Evolutionary conservation across 345 rosid species (phyloP).

Genomic region (Sisymbrium altissimum): DNA sequence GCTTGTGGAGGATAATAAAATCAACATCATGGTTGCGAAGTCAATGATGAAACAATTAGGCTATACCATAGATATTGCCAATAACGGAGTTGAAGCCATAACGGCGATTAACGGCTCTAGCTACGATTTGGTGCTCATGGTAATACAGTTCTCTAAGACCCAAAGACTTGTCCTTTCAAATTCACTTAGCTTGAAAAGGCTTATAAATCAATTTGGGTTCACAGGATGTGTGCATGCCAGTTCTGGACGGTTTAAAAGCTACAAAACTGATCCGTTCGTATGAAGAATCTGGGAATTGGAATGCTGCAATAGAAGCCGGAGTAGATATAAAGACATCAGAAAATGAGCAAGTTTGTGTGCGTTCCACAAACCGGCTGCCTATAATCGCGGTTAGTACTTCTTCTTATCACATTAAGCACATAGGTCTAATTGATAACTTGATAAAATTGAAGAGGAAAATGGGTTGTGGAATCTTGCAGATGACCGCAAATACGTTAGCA

Average conservation of each 20-base stretch:
- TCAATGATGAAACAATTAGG: constrained; percentile 93
- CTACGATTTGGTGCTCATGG: constrained; percentile 85
- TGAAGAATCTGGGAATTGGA: constrained; percentile 84
- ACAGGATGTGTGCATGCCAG: constrained; percentile 97
- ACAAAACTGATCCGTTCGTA: constrained; percentile 85
- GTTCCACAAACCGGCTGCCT: constrained; percentile 47
- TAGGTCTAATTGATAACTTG: background rate
- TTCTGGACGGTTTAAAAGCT: constrained; percentile 90
- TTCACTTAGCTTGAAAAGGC: background rate
- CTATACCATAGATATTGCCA: constrained; percentile 66
- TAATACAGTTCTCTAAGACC: constrained; percentile 45
- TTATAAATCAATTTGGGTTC: background rate
- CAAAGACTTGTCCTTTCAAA: background rate
- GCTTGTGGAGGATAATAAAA: constrained; percentile 94
- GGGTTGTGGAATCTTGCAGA: constrained; percentile 44
- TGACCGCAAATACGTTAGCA: constrained; percentile 90
- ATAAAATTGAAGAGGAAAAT: background rate
- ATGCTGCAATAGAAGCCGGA: constrained; percentile 69
- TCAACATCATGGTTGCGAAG: constrained; percentile 77
- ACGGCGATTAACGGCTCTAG: constrained; percentile 44
- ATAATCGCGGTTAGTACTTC: constrained; percentile 70
- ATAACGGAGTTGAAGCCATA: constrained; percentile 85
- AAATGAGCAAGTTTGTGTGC: background rate
- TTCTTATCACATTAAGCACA: background rate
- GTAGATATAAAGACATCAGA: constrained; percentile 38